These are phyloP conservation scores for Tremella fuciformis DNA, from an alignment of 768 basidiomycete genomes.

Conservation along the genomic window DNA sequence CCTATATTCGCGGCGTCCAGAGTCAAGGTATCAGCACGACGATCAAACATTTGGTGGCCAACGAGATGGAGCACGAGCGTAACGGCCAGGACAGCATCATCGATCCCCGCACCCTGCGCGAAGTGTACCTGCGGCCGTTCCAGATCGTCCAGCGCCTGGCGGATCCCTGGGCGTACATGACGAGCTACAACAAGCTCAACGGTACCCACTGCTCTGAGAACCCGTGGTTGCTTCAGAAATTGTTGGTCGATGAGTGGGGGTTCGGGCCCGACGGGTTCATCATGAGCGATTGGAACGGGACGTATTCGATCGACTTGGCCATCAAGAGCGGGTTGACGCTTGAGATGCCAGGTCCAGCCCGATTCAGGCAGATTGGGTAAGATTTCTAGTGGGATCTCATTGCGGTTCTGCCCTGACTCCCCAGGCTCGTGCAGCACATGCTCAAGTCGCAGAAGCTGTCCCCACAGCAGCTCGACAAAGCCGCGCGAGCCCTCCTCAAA, in stretches of 20 bases:
- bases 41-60: conserved; percentile 68
- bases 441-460: conserved; percentile 56
- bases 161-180: conserved; percentile 37
- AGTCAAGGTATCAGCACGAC: conserved; percentile 64
- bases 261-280: conserved; percentile 57
- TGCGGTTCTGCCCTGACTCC: too few relatives aligned
- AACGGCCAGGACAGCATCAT: conserved; percentile 47
- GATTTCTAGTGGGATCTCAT: too few relatives aligned
- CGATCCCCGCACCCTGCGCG: conserved; percentile 65
- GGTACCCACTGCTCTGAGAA: conserved; percentile 63
- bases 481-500: conserved; percentile 62
- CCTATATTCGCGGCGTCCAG: conserved; percentile 69
- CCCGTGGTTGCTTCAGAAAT: conserved; percentile 57
- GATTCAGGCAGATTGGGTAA: conserved; percentile 10
- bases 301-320: conserved; percentile 55
- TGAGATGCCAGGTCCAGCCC: conserved; percentile 42
- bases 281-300: conserved; percentile 65
- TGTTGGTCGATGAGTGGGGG: conserved; percentile 66
- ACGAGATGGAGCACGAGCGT: conserved; percentile 72
- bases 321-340: conserved; percentile 64
- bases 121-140: conserved; percentile 63
- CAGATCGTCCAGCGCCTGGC: conserved; percentile 57
- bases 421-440: conserved; percentile 17
- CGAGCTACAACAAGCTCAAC: conserved; percentile 63
- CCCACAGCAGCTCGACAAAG: conserved; percentile 38